Percentiles rank a stretch among this genome's conserved stretches.
These are phyloP conservation scores for Ettlia oleoabundans DNA, from an alignment of 139 green algal genomes.

Conservation along the genomic window DNA sequence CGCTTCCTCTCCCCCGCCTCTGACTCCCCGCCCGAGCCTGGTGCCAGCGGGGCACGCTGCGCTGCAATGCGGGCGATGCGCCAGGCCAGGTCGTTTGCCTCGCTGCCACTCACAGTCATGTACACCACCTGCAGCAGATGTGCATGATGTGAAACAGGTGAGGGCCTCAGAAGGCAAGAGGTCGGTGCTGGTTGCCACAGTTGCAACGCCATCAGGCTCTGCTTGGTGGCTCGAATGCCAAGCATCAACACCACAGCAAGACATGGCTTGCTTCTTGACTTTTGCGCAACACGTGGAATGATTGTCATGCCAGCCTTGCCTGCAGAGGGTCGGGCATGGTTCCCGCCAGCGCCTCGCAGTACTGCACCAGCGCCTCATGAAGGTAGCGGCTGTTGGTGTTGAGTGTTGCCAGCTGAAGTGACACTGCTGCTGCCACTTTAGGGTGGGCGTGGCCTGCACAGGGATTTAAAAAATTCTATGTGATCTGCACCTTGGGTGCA, in stretches of 20 bases:
- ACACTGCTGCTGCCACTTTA: slow-evolving; percentile 52
- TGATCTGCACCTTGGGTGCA: too few relatives aligned
- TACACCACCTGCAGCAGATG: slow-evolving; percentile 60
- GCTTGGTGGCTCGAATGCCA: too few relatives aligned
- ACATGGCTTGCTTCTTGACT: too few relatives aligned
- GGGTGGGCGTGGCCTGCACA: slow-evolving; percentile 80
- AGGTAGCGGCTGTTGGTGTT: slow-evolving; percentile 84
- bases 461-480: background rate
- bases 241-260: too few relatives aligned
- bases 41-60: slow-evolving; percentile 15
- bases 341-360: slow-evolving; percentile 56
- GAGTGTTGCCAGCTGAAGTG: slow-evolving; percentile 67
- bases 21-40: background rate
- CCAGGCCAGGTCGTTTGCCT: slow-evolving; percentile 90
- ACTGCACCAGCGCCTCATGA: slow-evolving; percentile 51
- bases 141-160: background rate
- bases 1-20: background rate
- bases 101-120: slow-evolving; percentile 72
- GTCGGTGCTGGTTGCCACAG: background rate
- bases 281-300: too few relatives aligned
- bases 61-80: slow-evolving; percentile 60
- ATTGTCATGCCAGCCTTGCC: too few relatives aligned
- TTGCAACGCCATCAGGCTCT: background rate
- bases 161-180: background rate
- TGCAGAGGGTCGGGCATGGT: slow-evolving; percentile 64